Evolutionary conservation across 768 basidiomycete genomes (phyloP).

Genomic region (Serendipita indica): DNA sequence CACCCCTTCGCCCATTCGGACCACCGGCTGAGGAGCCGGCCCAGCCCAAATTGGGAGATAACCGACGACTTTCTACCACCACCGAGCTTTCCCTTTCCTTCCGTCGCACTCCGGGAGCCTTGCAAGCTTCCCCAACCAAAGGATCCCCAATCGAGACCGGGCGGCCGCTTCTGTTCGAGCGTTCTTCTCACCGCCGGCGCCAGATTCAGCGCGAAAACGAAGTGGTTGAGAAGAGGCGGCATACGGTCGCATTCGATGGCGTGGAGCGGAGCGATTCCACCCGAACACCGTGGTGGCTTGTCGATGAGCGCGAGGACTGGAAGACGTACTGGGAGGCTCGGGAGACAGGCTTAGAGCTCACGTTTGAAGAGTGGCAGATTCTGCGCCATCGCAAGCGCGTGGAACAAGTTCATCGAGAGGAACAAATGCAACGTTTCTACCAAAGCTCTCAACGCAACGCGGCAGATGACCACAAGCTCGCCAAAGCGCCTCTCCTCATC

Average conservation of each 20-base stretch:
- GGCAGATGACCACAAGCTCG: neutral
- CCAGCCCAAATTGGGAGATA: no score
- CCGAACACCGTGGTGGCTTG: neutral
- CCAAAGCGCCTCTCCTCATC: neutral
- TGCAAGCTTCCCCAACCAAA: no score
- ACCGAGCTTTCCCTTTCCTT: no score
- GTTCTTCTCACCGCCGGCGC: neutral
- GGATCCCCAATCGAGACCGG: no score
- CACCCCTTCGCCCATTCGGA: no score
- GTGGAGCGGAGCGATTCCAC: neutral
- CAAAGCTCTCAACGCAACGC: neutral
- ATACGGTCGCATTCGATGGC: neutral
- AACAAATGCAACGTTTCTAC: neutral
- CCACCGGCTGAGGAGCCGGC: no score
- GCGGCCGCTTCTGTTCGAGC: no score
- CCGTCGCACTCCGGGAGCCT: no score
- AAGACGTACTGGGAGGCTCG: neutral
- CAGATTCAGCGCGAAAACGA: neutral
- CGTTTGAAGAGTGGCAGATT: neutral
- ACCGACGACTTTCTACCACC: no score
- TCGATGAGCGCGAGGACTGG: conserved; percentile 5
- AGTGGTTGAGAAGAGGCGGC: neutral
- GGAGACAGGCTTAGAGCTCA: neutral
- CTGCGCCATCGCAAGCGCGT: neutral
- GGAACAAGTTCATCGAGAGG: neutral